Conservation (phyloP, 163 green algal species). For the Scenedesmus sp. region DNA sequence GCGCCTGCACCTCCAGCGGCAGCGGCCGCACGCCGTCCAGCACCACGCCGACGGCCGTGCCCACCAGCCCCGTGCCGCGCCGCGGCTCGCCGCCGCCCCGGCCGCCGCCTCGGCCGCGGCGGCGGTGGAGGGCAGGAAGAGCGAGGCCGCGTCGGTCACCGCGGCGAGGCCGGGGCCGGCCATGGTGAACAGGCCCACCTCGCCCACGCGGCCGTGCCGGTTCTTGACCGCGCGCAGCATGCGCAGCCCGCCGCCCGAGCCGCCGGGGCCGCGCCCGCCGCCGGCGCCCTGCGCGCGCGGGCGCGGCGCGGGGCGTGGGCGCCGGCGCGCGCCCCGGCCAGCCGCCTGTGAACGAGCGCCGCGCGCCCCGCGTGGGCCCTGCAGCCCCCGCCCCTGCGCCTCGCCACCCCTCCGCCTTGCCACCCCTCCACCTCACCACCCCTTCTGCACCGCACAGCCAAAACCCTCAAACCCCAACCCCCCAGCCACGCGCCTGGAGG, state of each 20-base stretch:
- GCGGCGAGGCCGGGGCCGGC: slow-evolving; percentile 46
- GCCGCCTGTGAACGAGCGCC: no score
- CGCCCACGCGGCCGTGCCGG: slow-evolving; percentile 81
- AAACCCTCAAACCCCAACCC: no score
- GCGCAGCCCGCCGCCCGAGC: not conserved
- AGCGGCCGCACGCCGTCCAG: slow-evolving; percentile 60
- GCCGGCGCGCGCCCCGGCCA: no score
- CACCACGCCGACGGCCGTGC: slow-evolving; percentile 47
- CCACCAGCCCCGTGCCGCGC: slow-evolving; percentile 25
- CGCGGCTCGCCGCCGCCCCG: no score
- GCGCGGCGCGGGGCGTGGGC: no score
- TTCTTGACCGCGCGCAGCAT: slow-evolving; percentile 87
- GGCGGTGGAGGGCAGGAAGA: slow-evolving; percentile 45
- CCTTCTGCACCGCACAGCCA: no score
- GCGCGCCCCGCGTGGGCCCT: no score
- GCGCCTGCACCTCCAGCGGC: slow-evolving; percentile 68
- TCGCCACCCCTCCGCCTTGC: not conserved
- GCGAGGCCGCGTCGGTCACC: slow-evolving; percentile 51
- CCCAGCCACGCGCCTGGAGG: slow-evolving; percentile 66
- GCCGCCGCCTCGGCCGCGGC: not conserved
- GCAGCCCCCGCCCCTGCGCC: slow-evolving; percentile 6
- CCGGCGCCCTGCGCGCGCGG: no score
- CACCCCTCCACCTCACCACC: no score
- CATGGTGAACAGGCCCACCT: slow-evolving; percentile 58
- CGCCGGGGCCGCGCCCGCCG: no score